These are phyloP conservation scores for Phytophthora sp. DNA, from an alignment of 352 stramenopile genomes.

Conservation along the genomic window DNA sequence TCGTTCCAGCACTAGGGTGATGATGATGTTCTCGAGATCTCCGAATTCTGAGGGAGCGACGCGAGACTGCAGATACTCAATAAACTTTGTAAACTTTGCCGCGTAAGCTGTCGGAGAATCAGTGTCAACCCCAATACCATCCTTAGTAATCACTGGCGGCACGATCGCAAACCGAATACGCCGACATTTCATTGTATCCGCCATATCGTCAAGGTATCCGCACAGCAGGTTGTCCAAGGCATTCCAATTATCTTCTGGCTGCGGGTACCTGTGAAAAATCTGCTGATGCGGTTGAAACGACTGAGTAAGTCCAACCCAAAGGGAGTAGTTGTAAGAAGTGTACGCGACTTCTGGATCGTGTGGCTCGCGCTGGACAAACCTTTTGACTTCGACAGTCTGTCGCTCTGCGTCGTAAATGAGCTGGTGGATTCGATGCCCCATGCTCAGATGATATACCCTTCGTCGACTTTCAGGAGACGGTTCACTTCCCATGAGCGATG, in stretches of 20 bases:
- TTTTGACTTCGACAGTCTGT: constrained; percentile 82
- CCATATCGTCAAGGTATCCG: constrained; percentile 79
- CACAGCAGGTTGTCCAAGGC: constrained; percentile 76
- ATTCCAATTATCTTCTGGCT: constrained; percentile 84
- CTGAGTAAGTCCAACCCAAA: constrained; percentile 68
- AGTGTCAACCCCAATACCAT: neutral
- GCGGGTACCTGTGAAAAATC: constrained; percentile 70
- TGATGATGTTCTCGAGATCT: constrained; percentile 49
- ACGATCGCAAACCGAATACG: constrained; percentile 77
- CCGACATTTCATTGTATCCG: constrained; percentile 70
- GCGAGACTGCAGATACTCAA: constrained; percentile 70
- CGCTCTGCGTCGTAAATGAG: constrained; percentile 78
- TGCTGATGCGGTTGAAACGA: constrained; percentile 79
- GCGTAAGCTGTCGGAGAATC: constrained; percentile 40
- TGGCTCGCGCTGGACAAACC: constrained; percentile 63
- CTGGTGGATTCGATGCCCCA: constrained; percentile 83
- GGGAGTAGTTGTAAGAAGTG: constrained; percentile 73
- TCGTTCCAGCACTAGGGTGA: constrained; percentile 46
- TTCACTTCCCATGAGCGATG: constrained; percentile 32
- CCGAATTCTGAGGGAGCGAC: constrained; percentile 58
- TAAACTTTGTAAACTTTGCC: constrained; percentile 62
- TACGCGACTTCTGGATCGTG: constrained; percentile 37
- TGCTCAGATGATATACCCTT: constrained; percentile 71
- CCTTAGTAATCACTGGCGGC: constrained; percentile 31
- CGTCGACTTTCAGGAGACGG: constrained; percentile 22